Conservation (phyloP, 108 stramenopile genomes). For the Nitzschia putrida region DNA sequence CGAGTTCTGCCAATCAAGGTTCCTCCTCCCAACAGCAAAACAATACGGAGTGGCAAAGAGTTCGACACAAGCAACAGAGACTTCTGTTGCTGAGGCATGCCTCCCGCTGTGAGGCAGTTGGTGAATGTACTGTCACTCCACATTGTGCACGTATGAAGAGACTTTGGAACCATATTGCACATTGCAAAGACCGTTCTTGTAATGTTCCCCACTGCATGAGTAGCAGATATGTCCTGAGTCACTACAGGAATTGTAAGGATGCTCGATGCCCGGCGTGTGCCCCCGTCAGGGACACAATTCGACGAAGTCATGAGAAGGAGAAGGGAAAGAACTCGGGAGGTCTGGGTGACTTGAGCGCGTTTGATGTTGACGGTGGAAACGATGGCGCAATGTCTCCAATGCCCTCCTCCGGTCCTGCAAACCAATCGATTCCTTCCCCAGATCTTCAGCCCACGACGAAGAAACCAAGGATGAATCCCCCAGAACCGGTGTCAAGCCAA, state of each 20-base stretch:
- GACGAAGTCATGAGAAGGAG: slow-evolving; percentile 61
- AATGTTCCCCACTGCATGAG: slow-evolving; percentile 95
- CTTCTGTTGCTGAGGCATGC: slow-evolving; percentile 95
- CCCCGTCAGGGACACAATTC: slow-evolving; percentile 94
- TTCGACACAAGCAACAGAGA: slow-evolving; percentile 97
- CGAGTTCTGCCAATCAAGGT: neutral
- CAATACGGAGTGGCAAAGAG: slow-evolving; percentile 75
- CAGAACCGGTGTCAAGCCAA: neutral
- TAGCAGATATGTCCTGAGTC: slow-evolving; percentile 96
- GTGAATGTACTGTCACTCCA: slow-evolving; percentile 89
- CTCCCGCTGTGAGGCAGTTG: slow-evolving; percentile 87
- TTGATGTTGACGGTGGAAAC: slow-evolving; percentile 5
- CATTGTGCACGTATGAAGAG: slow-evolving; percentile 98
- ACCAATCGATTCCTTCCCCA: slow-evolving; percentile 7
- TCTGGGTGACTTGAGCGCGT: slow-evolving; percentile 5
- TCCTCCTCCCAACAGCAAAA: slow-evolving; percentile 24
- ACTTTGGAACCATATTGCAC: slow-evolving; percentile 98
- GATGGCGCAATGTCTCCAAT: neutral
- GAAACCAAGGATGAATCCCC: slow-evolving; percentile 8
- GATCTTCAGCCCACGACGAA: slow-evolving; percentile 6
- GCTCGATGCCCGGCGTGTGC: slow-evolving; percentile 90
- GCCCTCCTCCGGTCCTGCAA: neutral
- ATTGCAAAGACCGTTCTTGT: slow-evolving; percentile 94
- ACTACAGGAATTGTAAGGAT: slow-evolving; percentile 96
- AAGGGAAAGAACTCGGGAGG: slow-evolving; percentile 5